Percentiles rank a stretch among this genome's conserved stretches.
These are phyloP conservation scores for Neophaeococcomyces aloes DNA, from an alignment of 2,329 filamentous ascomycete species.

Conservation along the genomic window DNA sequence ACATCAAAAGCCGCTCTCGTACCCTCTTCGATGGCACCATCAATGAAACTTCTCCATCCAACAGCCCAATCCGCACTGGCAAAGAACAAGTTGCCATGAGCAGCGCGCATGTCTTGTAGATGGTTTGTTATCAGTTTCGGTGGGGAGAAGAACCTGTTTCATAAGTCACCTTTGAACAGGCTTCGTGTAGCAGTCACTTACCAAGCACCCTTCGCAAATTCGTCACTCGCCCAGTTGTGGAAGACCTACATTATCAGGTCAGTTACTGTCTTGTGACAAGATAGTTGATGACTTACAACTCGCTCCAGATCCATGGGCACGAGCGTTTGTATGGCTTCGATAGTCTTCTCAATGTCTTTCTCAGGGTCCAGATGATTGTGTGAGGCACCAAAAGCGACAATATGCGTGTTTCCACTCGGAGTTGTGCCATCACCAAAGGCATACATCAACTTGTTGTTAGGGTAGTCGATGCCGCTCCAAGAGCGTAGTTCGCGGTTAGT, in stretches of 20 bases:
- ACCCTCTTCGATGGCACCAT: slow-evolving; percentile 41
- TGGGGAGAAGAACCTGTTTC: slow-evolving; percentile 27
- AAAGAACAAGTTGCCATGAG: slow-evolving; percentile 38
- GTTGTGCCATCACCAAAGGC: slow-evolving; percentile 38
- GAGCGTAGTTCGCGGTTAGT: slow-evolving; percentile 33
- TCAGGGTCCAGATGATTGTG: slow-evolving; percentile 38
- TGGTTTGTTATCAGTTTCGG: slow-evolving; percentile 31
- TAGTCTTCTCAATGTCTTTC: slow-evolving; percentile 29
- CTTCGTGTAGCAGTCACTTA: slow-evolving; percentile 2
- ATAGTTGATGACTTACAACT: slow-evolving; percentile 15
- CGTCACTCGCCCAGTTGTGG: slow-evolving; percentile 41
- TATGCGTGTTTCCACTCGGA: slow-evolving; percentile 37
- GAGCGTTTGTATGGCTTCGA: slow-evolving; percentile 27
- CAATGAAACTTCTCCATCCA: slow-evolving; percentile 42
- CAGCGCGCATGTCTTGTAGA: slow-evolving; percentile 31
- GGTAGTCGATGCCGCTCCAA: slow-evolving; percentile 36
- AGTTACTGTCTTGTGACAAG: not conserved
- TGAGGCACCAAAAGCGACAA: slow-evolving; percentile 37
- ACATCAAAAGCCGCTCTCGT: slow-evolving; percentile 28
- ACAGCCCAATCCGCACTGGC: slow-evolving; percentile 40
- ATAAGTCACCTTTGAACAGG: not conserved
- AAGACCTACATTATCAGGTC: slow-evolving; percentile 27
- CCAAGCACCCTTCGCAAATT: slow-evolving; percentile 39
- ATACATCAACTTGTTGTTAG: slow-evolving; percentile 35
- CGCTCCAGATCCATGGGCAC: slow-evolving; percentile 24